Conservation (phyloP, 306 rosid species). For the Amphicarpaea edgeworthii region DNA sequence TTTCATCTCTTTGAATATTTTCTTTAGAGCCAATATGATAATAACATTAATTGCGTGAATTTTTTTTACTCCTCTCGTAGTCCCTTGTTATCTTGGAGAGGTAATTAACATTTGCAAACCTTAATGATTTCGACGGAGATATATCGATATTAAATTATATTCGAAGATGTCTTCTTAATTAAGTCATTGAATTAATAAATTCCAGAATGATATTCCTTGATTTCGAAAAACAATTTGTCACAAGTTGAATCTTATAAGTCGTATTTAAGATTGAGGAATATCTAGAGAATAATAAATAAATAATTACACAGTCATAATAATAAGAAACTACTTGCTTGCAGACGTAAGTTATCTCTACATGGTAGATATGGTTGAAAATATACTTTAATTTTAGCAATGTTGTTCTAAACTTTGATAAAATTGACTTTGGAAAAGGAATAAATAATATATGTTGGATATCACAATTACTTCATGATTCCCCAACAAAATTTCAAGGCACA, state of each 20-base stretch:
- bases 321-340: slow-evolving; percentile 38
- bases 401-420: slow-evolving; percentile 41
- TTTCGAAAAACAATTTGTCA: slow-evolving; percentile 16
- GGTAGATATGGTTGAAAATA: slow-evolving; percentile 32
- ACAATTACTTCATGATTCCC: not conserved
- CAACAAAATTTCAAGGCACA: not conserved
- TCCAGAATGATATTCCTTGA: slow-evolving; percentile 24
- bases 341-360: slow-evolving; percentile 44
- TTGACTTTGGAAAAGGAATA: slow-evolving; percentile 44
- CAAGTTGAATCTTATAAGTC: slow-evolving; percentile 47
- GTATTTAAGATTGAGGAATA: slow-evolving; percentile 40
- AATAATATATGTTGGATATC: slow-evolving; percentile 10
- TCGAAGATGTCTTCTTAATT: slow-evolving; percentile 38
- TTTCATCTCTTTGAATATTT: too few species aligned
- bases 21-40: not conserved
- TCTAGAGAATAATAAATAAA: slow-evolving; percentile 40
- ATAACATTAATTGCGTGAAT: not conserved
- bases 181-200: slow-evolving; percentile 37
- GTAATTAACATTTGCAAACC: slow-evolving; percentile 8
- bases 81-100: slow-evolving; percentile 45
- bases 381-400: slow-evolving; percentile 15
- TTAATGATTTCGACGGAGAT: slow-evolving; percentile 37
- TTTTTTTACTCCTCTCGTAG: not conserved
- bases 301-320: slow-evolving; percentile 43
- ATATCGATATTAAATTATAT: slow-evolving; percentile 27